Conservation (phyloP, 1,139 yeast genomes). For the Candida sojae region DNA sequence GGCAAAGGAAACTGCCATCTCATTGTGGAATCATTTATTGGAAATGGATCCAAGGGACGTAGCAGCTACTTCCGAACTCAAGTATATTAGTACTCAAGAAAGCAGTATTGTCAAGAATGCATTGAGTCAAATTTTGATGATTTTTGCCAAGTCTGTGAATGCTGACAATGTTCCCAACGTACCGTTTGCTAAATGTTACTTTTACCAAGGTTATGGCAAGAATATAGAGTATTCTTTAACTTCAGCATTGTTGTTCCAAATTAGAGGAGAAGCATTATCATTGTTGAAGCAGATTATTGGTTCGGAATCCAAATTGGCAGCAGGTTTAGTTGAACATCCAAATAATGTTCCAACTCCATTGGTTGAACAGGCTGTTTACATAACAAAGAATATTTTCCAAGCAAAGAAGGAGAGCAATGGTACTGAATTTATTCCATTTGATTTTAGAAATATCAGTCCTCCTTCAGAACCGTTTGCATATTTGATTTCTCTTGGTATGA, state of each 20-base stretch:
- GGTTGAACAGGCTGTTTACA: slow-evolving; percentile 36
- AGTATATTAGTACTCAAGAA: slow-evolving; percentile 35
- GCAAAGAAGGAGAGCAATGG: slow-evolving; percentile 26
- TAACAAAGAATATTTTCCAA: slow-evolving; percentile 34
- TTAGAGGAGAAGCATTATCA: slow-evolving; percentile 39
- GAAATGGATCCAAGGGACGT: slow-evolving; percentile 21
- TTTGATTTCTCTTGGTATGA: slow-evolving; percentile 46
- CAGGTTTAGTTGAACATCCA: slow-evolving; percentile 12
- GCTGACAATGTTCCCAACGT: slow-evolving; percentile 23
- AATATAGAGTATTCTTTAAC: slow-evolving; percentile 22
- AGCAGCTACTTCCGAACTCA: slow-evolving; percentile 30
- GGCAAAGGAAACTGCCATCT: slow-evolving; percentile 23
- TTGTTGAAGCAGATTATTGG: slow-evolving; percentile 33
- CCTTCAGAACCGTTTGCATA: slow-evolving; percentile 53
- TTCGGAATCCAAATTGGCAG: slow-evolving; percentile 14
- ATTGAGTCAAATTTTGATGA: slow-evolving; percentile 40
- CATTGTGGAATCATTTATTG: slow-evolving; percentile 23
- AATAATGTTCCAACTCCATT: slow-evolving; percentile 28
- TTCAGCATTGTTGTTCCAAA: slow-evolving; percentile 40
- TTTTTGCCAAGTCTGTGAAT: slow-evolving; percentile 41
- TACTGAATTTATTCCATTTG: slow-evolving; percentile 43
- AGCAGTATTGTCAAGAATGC: slow-evolving; percentile 43
- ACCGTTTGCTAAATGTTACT: slow-evolving; percentile 28
- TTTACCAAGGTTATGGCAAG: slow-evolving; percentile 22
- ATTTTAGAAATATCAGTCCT: slow-evolving; percentile 51